These are phyloP conservation scores for Zancudomyces culisetae DNA, from an alignment of 371 early-diverging fungal species.

Conservation along the genomic window DNA sequence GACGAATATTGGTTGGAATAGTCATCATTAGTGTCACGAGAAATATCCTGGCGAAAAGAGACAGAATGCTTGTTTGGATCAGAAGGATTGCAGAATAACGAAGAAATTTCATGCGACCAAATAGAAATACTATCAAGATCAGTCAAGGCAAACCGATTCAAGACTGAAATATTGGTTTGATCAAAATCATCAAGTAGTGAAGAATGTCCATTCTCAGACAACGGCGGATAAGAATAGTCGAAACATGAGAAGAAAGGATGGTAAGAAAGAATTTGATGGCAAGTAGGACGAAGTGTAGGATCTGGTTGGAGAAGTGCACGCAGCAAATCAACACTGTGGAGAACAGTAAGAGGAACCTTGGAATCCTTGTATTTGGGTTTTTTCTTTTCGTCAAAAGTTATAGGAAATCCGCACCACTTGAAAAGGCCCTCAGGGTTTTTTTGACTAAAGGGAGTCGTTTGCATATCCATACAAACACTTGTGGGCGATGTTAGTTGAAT, in stretches of 20 bases:
- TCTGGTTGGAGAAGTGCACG: slow-evolving; percentile 14
- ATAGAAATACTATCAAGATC: too few species aligned
- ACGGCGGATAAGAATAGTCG: neutral
- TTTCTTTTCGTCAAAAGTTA: neutral
- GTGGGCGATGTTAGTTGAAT: neutral
- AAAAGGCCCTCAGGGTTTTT: neutral
- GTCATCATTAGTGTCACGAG: too few species aligned
- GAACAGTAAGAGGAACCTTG: slow-evolving; percentile 12
- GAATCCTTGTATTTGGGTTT: neutral
- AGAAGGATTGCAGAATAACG: too few species aligned
- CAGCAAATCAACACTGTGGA: slow-evolving; percentile 18
- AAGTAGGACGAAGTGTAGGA: slow-evolving; percentile 16
- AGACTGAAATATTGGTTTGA: too few species aligned
- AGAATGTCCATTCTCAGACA: neutral
- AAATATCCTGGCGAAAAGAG: too few species aligned
- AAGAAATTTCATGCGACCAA: too few species aligned
- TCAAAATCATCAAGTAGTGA: neutral
- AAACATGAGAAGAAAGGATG: slow-evolving; percentile 11
- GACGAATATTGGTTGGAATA: too few species aligned
- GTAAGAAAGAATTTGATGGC: slow-evolving; percentile 12
- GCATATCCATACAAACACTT: too few species aligned
- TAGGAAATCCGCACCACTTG: neutral
- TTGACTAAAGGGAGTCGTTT: neutral
- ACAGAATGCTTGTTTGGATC: too few species aligned
- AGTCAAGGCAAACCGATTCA: too few species aligned